These are phyloP conservation scores for Colletotrichum sp. DNA, from an alignment of 2,329 filamentous ascomycete species.

Conservation along the genomic window DNA sequence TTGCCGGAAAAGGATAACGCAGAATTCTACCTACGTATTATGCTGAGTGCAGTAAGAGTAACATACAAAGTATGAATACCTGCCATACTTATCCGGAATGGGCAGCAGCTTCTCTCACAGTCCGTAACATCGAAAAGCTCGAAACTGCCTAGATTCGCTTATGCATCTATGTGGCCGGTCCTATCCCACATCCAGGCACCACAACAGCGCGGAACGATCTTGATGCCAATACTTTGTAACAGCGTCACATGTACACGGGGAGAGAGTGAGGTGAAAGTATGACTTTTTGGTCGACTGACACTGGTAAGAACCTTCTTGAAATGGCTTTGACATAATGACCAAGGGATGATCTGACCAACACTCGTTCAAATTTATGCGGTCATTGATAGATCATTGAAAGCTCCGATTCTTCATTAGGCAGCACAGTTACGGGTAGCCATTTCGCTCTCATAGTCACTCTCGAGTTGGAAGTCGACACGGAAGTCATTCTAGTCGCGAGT, in stretches of 20 bases:
- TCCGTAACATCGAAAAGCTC: constrained; percentile 36
- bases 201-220: constrained; percentile 64
- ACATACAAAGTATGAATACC: background rate
- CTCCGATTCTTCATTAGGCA: constrained; percentile 63
- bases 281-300: background rate
- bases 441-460: constrained; percentile 57
- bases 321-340: background rate
- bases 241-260: background rate
- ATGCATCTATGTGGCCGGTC: constrained; percentile 58
- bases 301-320: background rate
- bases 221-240: constrained; percentile 33
- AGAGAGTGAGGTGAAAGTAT: background rate
- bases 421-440: constrained; percentile 66
- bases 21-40: background rate
- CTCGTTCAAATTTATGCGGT: background rate
- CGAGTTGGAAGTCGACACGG: constrained; percentile 54
- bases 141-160: constrained; percentile 45
- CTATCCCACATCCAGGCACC: constrained; percentile 61
- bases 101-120: background rate
- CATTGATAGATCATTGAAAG: constrained; percentile 57
- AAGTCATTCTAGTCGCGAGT: constrained; percentile 62
- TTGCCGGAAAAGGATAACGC: background rate
- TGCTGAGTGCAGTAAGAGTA: background rate
- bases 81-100: background rate
- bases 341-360: background rate